Evolutionary conservation across 164 flowering plant species (phyloP).

Genomic region (Tetracentron sinense): DNA sequence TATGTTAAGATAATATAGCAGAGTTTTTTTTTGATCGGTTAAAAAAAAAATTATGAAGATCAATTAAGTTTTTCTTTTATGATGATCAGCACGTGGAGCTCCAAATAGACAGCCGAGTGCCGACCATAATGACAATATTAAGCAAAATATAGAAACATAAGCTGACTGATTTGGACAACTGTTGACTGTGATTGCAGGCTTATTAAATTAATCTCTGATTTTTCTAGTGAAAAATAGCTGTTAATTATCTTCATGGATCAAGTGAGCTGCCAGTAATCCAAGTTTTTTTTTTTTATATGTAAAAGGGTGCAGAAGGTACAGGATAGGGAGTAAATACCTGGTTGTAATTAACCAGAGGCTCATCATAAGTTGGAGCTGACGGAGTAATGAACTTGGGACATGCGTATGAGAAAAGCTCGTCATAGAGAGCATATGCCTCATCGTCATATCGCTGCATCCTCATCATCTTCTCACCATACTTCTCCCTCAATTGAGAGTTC

Average conservation of each 20-base stretch:
- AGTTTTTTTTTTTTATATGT: not conserved
- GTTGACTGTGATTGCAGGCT: too few species aligned
- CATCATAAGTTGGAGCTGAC: conserved; percentile 79
- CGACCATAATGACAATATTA: too few species aligned
- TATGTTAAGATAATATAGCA: too few species aligned
- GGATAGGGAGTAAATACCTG: conserved; percentile 45
- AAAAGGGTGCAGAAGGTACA: not conserved
- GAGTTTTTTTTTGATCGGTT: too few species aligned
- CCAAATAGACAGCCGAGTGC: too few species aligned
- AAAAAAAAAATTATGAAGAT: too few species aligned
- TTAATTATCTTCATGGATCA: too few species aligned
- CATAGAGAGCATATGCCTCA: conserved; percentile 88
- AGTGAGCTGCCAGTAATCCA: not conserved
- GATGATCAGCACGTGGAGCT: too few species aligned
- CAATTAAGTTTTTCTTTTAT: too few species aligned
- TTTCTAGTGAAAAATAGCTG: too few species aligned
- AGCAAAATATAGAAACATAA: too few species aligned
- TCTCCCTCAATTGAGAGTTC: conserved; percentile 83
- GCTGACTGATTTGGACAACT: too few species aligned
- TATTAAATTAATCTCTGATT: not conserved
- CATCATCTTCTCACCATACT: conserved; percentile 95
- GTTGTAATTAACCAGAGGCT: conserved; percentile 95
- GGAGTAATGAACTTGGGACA: conserved; percentile 99
- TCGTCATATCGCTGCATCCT: conserved; percentile 95
- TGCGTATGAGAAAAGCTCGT: conserved; percentile 98